Conservation (phyloP, 495 filamentous ascomycete species). For the Annulohypoxylon bovei region DNA sequence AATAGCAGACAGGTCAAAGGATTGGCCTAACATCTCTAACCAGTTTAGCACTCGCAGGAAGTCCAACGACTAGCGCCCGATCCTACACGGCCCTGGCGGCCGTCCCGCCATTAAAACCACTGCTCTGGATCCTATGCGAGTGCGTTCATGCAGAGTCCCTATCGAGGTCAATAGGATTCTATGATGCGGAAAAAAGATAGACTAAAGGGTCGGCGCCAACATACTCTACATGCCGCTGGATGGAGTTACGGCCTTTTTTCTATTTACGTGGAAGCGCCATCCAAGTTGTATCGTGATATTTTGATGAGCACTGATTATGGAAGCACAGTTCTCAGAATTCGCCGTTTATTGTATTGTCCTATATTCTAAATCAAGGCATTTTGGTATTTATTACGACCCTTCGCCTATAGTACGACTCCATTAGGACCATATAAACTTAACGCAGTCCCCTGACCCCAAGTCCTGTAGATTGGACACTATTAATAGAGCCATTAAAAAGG, state of each 20-base stretch:
- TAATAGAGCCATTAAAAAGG: neutral
- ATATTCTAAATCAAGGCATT: slow-evolving; percentile 3
- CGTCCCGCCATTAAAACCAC: neutral
- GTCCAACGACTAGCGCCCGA: neutral
- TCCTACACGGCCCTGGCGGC: slow-evolving; percentile 11
- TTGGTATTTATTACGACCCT: slow-evolving; percentile 1
- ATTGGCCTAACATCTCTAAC: slow-evolving; percentile 1
- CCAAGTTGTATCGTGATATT: neutral
- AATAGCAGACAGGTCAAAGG: neutral
- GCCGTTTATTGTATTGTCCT: slow-evolving; percentile 14
- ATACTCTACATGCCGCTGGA: neutral
- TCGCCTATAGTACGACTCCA: neutral
- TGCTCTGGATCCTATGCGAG: slow-evolving; percentile 4
- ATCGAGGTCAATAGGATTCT: neutral
- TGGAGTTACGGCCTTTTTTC: neutral
- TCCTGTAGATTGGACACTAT: neutral
- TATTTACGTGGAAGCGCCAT: slow-evolving; percentile 8
- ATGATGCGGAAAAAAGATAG: neutral
- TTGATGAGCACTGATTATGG: neutral
- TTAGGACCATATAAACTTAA: neutral
- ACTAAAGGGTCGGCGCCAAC: neutral
- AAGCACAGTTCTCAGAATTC: neutral
- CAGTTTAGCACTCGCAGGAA: neutral
- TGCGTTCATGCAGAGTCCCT: slow-evolving; percentile 2
- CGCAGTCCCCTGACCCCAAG: neutral